These are phyloP conservation scores for Theileria annulata DNA, from an alignment of 169 alveolate genomes.

Conservation along the genomic window DNA sequence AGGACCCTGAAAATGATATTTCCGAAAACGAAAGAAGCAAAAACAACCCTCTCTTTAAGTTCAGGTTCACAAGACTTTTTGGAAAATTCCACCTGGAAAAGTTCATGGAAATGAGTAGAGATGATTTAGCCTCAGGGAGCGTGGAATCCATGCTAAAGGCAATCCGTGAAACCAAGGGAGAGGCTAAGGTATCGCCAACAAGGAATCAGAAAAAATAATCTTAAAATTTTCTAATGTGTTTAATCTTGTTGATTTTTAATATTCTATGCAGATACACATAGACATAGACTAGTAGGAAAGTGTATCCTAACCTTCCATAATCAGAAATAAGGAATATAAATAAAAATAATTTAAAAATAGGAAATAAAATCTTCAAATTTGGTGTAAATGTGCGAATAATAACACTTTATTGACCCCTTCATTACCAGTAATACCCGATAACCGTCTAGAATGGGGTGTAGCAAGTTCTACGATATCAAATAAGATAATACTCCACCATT, in stretches of 20 bases:
- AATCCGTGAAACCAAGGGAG: constrained; percentile 3
- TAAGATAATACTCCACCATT: not conserved
- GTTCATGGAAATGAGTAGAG: constrained; percentile 61
- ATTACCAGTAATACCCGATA: not conserved
- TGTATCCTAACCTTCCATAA: not conserved
- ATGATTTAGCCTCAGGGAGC: constrained; percentile 59
- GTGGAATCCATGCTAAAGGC: constrained; percentile 44
- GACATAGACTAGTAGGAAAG: not conserved
- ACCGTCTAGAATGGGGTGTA: constrained; percentile 14
- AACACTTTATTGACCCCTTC: not conserved
- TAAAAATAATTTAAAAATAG: too few relatives aligned
- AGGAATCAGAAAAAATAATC: not conserved
- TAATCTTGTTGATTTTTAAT: not conserved
- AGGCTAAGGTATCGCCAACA: not conserved
- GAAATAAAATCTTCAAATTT: too few relatives aligned
- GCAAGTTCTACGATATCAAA: not conserved
- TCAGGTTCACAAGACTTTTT: constrained; percentile 70
- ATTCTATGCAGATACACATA: not conserved
- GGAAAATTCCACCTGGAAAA: constrained; percentile 55
- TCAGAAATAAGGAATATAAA: not conserved
- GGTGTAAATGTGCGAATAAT: not conserved
- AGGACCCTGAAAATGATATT: constrained; percentile 74
- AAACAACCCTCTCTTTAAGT: constrained; percentile 70
- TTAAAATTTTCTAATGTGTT: not conserved
- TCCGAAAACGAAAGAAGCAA: constrained; percentile 69